Percentiles rank a stretch among this genome's conserved stretches.
Evolutionary conservation across 257 asterid genomes (phyloP).

Genomic region (Anisodus acutangulus): DNA sequence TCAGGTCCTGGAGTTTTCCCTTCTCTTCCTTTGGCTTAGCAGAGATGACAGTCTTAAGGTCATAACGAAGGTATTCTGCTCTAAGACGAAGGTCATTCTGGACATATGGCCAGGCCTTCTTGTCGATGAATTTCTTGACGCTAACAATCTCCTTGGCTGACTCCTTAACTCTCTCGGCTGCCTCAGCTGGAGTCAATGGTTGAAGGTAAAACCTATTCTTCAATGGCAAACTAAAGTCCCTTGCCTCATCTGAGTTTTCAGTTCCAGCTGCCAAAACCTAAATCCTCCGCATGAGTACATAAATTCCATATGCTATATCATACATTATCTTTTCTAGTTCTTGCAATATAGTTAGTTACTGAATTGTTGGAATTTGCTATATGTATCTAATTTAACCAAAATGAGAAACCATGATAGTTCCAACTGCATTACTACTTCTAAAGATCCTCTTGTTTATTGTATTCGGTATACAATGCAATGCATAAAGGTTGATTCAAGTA

Average conservation of each 20-base stretch:
- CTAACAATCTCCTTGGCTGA: constrained; percentile 78
- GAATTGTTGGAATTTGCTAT: neutral
- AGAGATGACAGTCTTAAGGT: constrained; percentile 82
- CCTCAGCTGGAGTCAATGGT: constrained; percentile 73
- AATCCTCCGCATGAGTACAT: constrained; percentile 2
- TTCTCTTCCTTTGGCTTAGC: constrained; percentile 81
- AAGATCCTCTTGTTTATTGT: neutral
- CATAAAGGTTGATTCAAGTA: neutral
- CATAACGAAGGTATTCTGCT: constrained; percentile 80
- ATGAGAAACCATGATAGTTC: constrained; percentile 20
- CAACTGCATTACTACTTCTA: constrained; percentile 9
- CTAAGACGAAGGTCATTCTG: constrained; percentile 76
- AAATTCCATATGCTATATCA: neutral
- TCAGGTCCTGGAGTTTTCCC: constrained; percentile 63
- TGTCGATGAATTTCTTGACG: constrained; percentile 66
- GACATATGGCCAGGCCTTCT: constrained; percentile 97
- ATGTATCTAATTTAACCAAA: neutral
- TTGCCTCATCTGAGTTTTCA: constrained; percentile 78
- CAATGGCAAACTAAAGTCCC: constrained; percentile 71
- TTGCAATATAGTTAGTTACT: neutral
- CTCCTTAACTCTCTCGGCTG: constrained; percentile 78
- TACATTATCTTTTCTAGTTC: neutral
- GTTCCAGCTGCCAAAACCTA: constrained; percentile 71
- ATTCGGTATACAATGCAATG: neutral
- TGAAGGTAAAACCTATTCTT: constrained; percentile 77